Conservation (phyloP, 176 grass and related monocot species). For the Phoenix roebelenii region DNA sequence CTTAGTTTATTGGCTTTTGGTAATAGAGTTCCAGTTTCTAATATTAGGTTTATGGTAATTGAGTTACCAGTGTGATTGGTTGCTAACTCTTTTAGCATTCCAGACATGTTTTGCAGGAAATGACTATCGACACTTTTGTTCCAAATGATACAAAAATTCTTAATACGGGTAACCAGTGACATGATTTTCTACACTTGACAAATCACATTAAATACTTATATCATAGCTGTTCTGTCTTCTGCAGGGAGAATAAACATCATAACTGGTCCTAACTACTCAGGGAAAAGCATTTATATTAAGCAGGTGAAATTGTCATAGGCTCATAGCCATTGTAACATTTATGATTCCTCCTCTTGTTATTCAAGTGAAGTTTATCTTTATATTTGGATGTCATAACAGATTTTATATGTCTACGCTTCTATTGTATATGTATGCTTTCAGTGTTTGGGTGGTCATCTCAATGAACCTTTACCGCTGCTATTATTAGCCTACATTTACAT, state of each 20-base stretch:
- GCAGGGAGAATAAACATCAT: slow-evolving; percentile 94
- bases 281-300: slow-evolving; percentile 97
- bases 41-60: too few relatives aligned
- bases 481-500: too few relatives aligned
- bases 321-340: too few relatives aligned
- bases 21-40: too few relatives aligned
- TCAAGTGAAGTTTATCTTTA: not conserved
- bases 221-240: slow-evolving; percentile 4
- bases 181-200: slow-evolving; percentile 4
- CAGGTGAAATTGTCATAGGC: slow-evolving; percentile 39
- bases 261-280: slow-evolving; percentile 94
- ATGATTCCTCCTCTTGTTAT: not conserved
- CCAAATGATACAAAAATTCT: slow-evolving; percentile 83
- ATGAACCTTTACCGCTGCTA: too few relatives aligned
- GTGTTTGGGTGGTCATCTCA: too few relatives aligned
- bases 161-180: slow-evolving; percentile 38
- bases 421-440: too few relatives aligned
- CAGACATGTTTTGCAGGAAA: slow-evolving; percentile 99
- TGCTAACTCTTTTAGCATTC: slow-evolving; percentile 4
- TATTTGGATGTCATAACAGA: not conserved
- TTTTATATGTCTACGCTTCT: too few relatives aligned
- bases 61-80: not conserved
- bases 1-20: too few relatives aligned
- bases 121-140: slow-evolving; percentile 93
- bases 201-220: not conserved